These are phyloP conservation scores for Chlorella sp. DNA, from an alignment of 139 green algal species.

Conservation along the genomic window DNA sequence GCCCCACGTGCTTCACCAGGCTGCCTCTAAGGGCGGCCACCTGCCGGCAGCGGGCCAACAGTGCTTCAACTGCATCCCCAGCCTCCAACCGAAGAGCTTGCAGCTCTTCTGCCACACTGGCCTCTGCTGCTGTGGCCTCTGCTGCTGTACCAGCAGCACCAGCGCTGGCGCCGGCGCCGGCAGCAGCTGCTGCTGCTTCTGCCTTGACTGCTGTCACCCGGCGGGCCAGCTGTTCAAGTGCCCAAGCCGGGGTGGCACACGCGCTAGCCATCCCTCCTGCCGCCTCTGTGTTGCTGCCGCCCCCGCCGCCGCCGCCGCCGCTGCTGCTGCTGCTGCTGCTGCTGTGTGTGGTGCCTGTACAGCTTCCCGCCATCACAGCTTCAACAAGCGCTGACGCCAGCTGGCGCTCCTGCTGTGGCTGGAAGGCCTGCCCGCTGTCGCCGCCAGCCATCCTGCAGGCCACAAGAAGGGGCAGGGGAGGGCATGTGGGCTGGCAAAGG, in stretches of 20 bases:
- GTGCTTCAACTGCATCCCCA: slow-evolving; percentile 4
- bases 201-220: background rate
- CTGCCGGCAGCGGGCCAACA: slow-evolving; percentile 6
- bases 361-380: slow-evolving; percentile 18
- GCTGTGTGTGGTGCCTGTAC: background rate
- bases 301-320: no score
- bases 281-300: no score
- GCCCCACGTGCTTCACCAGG: background rate
- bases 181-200: background rate
- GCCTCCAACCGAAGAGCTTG: slow-evolving; percentile 12
- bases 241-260: background rate
- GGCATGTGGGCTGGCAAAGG: no score
- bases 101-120: background rate
- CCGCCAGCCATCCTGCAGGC: background rate
- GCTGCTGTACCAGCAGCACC: no score
- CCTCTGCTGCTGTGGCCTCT: background rate
- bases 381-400: slow-evolving; percentile 37
- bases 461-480: background rate
- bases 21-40: background rate
- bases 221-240: background rate
- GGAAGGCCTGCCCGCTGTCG: slow-evolving; percentile 10
- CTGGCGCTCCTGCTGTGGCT: slow-evolving; percentile 28
- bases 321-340: background rate
- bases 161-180: background rate
- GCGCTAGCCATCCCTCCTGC: background rate